Evolutionary conservation across 106 monocot genomes (phyloP), one percentile per base, ranked within the genome.

Genomic region (Apostasia shenzhenica): DNA sequence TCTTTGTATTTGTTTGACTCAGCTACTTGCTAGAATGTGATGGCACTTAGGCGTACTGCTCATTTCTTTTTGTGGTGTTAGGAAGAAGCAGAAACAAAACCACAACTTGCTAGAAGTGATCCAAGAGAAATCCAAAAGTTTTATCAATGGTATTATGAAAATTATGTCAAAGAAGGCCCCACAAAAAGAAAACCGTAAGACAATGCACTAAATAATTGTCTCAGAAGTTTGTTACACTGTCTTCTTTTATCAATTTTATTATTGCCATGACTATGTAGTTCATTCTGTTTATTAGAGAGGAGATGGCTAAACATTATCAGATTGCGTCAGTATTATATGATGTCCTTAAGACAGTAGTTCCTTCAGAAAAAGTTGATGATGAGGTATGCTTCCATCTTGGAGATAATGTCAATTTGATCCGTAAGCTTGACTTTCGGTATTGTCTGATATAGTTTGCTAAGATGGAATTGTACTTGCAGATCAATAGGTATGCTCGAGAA

Each of bases 261-360:
- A 45, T 4, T 63, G 41, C 43, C 41, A 45, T 11, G 12, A 14
- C 10, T 63, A 53, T 66, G 41, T 48, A 57, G 52, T 66, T 74
- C 49, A 54, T 48, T 55, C 26, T 66, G 37, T 65, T 59, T 65
- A 51, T 39, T 64, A 92, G 97, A n/a, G 92, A 97, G 75, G 92
- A 97, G 75, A 92, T 92, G 86, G 82, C 86, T 67, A 97, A 90
- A 63, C 87, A 89, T 66, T 97, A 97, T 74, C 92, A 85, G 70
- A 92, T 87, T 77, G 92, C 92, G 61, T 92, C 92, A 45, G 89
- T 97, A 37, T 71, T 97, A 61, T 92, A 89, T 80, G 92, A 90
- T 73, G 92, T 97, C 45, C 75, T 97, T 67, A 89, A 79, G 80
- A 81, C 86, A 41, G 82, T 97, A 9, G 83, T 92, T 41, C 89